These are phyloP conservation scores for Daldinia decipiens DNA, from an alignment of 495 filamentous ascomycete genomes.

Conservation along the genomic window DNA sequence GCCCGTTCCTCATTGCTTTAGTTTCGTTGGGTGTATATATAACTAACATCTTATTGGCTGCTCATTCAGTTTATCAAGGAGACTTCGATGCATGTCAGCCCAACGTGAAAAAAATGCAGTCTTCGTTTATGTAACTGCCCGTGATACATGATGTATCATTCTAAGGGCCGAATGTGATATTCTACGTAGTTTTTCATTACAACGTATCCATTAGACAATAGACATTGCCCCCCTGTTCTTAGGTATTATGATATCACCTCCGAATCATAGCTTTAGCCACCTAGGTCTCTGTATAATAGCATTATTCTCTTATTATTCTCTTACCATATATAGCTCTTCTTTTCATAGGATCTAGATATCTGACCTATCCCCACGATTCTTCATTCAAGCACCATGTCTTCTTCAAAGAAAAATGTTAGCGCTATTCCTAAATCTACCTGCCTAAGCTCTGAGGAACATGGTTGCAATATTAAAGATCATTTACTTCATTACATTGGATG, in stretches of 20 bases:
- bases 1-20: not conserved
- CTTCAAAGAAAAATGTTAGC: not conserved
- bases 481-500: conserved; percentile 51
- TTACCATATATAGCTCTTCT: no score
- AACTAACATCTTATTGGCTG: not conserved
- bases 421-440: not conserved
- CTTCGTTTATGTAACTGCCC: not conserved
- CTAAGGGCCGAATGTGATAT: not conserved
- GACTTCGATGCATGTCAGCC: conserved; percentile 1
- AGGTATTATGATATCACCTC: no score
- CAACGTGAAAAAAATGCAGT: not conserved
- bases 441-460: conserved; percentile 29
- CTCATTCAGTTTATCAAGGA: not conserved
- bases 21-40: not conserved
- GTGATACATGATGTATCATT: not conserved
- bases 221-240: not conserved
- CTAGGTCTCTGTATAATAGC: not conserved
- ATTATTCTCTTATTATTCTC: no score
- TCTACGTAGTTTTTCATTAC: not conserved
- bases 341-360: not conserved
- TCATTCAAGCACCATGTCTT: not conserved
- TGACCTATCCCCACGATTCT: not conserved
- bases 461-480: conserved; percentile 42
- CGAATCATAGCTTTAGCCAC: not conserved
- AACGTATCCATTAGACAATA: not conserved